Evolutionary conservation across 2,329 filamentous ascomycete species (phyloP).

Genomic region (Xylariales sp.): DNA sequence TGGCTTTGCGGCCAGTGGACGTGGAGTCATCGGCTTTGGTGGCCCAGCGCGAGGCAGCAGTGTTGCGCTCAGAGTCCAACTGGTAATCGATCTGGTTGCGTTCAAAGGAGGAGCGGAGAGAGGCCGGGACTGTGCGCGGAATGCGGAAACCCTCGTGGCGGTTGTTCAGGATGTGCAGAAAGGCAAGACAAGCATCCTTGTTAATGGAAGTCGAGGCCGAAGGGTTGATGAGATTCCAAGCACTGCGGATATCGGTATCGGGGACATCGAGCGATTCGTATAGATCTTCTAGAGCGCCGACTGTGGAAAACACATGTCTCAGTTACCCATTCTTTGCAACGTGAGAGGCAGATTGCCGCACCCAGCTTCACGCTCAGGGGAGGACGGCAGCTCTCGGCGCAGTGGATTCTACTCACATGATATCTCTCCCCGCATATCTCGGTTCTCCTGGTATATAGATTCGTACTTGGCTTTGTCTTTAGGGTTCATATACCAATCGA

Average conservation of each 20-base stretch:
- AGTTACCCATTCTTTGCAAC: too few species aligned
- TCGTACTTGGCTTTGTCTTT: constrained; percentile 90
- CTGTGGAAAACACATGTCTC: constrained; percentile 39
- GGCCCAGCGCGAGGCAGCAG: constrained; percentile 73
- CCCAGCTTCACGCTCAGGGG: constrained; percentile 2
- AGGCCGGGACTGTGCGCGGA: constrained; percentile 84
- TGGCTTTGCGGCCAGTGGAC: constrained; percentile 83
- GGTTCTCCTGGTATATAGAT: constrained; percentile 91
- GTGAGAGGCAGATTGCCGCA: too few species aligned
- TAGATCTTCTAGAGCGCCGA: constrained; percentile 73
- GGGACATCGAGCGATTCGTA: constrained; percentile 76
- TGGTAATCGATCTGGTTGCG: constrained; percentile 97
- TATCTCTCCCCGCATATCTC: constrained; percentile 81
- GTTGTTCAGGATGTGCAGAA: constrained; percentile 95
- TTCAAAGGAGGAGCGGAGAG: constrained; percentile 87
- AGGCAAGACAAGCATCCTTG: constrained; percentile 91
- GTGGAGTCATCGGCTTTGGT: constrained; percentile 75
- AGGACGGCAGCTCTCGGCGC: too few species aligned
- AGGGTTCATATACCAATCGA: constrained; percentile 99
- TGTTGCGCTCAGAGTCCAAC: constrained; percentile 66
- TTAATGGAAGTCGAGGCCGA: constrained; percentile 78
- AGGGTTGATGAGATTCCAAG: constrained; percentile 97
- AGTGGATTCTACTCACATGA: constrained; percentile 52
- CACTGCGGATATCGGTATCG: constrained; percentile 78
- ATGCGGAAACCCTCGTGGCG: constrained; percentile 94